Percentiles rank a stretch among this genome's conserved stretches.
Evolutionary conservation across 345 rosid species (phyloP).

Genomic region (Gossypium herbaceum): DNA sequence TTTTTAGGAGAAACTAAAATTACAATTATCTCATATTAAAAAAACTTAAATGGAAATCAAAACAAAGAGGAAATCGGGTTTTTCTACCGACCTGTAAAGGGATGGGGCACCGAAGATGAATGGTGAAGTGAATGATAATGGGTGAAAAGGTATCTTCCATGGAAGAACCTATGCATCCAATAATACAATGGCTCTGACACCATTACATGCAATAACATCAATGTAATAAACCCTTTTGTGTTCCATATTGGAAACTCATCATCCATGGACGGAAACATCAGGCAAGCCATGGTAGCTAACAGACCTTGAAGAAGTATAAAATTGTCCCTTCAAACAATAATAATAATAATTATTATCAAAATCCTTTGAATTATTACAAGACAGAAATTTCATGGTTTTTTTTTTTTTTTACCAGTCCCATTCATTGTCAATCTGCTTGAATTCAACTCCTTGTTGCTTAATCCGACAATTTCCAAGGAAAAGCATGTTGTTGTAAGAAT

Average conservation of each 20-base stretch:
- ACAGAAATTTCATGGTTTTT: not conserved
- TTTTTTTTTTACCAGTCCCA: conserved; percentile 69
- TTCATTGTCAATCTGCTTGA: conserved; percentile 86
- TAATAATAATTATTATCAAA: not conserved
- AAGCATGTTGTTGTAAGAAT: conserved; percentile 53
- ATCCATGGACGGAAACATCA: conserved; percentile 43
- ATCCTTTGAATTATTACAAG: not conserved
- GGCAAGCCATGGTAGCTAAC: conserved; percentile 49
- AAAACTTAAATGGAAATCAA: no score
- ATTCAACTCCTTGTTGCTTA: conserved; percentile 63
- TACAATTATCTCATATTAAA: no score
- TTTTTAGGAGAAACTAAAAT: no score
- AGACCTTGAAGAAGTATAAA: conserved; percentile 78
- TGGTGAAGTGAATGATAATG: conserved; percentile 84
- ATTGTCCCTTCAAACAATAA: conserved; percentile 65
- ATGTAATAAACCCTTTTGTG: conserved; percentile 53
- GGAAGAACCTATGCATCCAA: conserved; percentile 56
- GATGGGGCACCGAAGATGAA: conserved; percentile 66
- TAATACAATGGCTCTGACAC: conserved; percentile 88
- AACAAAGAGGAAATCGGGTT: not conserved
- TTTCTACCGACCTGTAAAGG: conserved; percentile 52
- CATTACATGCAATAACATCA: conserved; percentile 62
- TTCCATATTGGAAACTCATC: conserved; percentile 62
- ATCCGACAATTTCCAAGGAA: conserved; percentile 55
- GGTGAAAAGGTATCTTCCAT: conserved; percentile 47